A percentile compares a stretch with the other conserved stretches of the same genome.
phyloP scores from a whole-genome alignment of 2,329 filamentous ascomycete genomes.

The Tolypocladium sp. region DNA sequence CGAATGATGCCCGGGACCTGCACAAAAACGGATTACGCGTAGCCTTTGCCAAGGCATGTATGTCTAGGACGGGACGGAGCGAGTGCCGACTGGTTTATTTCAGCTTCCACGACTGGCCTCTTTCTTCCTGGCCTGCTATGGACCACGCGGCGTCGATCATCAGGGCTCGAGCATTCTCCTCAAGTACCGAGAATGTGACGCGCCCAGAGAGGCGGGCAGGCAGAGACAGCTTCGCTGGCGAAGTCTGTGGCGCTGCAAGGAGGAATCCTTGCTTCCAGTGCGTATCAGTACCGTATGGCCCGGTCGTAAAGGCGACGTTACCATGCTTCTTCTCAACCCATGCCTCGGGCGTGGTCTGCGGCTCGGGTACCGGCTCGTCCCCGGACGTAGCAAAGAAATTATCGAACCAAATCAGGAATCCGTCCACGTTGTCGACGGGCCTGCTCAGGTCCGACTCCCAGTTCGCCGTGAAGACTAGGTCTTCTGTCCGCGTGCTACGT shows the following conservation, averaged over 20 bases:
- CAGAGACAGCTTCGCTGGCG: constrained; percentile 35
- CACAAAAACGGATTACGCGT: neutral
- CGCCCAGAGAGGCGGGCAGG: constrained; percentile 55
- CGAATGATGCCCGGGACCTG: neutral
- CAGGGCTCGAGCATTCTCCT: constrained; percentile 60
- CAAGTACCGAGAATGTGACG: constrained; percentile 60
- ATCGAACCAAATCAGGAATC: constrained; percentile 89
- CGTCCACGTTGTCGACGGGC: constrained; percentile 65
- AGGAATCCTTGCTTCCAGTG: constrained; percentile 87
- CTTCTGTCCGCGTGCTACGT: constrained; percentile 59
- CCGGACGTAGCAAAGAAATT: constrained; percentile 71
- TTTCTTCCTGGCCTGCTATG: constrained; percentile 28
- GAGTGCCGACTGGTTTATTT: constrained; percentile 20
- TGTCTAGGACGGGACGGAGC: neutral
- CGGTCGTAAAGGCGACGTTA: constrained; percentile 80
- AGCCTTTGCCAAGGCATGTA: neutral
- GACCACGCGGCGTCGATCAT: constrained; percentile 58
- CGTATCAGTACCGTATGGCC: constrained; percentile 65
- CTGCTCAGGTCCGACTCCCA: constrained; percentile 55
- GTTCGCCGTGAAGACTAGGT: constrained; percentile 64
- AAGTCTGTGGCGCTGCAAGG: constrained; percentile 52
- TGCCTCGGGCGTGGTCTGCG: constrained; percentile 48
- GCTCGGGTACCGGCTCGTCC: constrained; percentile 37
- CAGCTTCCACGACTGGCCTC: constrained; percentile 41
- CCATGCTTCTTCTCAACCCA: constrained; percentile 50